Percentiles rank a stretch among this genome's conserved stretches.
These are phyloP conservation scores for Nissolia schottii DNA, from an alignment of 306 rosid genomes.

Conservation along the genomic window DNA sequence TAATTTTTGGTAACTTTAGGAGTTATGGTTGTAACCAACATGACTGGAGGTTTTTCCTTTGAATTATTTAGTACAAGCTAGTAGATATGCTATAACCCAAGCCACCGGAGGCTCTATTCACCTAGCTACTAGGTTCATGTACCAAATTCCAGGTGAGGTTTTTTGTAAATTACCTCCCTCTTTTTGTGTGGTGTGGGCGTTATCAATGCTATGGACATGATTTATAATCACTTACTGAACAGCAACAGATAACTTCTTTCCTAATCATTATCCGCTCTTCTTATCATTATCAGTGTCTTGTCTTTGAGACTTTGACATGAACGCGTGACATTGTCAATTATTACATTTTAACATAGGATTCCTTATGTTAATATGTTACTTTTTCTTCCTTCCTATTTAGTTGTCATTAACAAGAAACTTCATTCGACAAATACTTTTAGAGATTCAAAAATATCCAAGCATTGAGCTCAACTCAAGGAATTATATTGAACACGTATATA, in stretches of 20 bases:
- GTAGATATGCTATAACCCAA: not conserved
- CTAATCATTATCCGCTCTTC: not conserved
- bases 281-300: not conserved
- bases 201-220: too few relatives aligned
- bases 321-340: not conserved
- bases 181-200: too few relatives aligned
- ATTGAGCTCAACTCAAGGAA: too few relatives aligned
- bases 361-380: not conserved
- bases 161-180: too few relatives aligned
- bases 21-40: too few relatives aligned
- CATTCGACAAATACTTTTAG: not conserved
- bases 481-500: not conserved
- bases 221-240: too few relatives aligned
- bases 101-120: conserved; percentile 1
- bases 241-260: too few relatives aligned
- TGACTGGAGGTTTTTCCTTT: too few relatives aligned
- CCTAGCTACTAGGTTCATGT: not conserved
- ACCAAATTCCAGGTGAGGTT: conserved; percentile 16
- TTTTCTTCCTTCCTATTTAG: not conserved
- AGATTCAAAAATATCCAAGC: not conserved
- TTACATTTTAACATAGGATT: not conserved
- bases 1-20: too few relatives aligned
- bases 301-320: not conserved
- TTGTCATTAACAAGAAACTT: not conserved
- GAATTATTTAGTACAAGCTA: too few relatives aligned